A percentile compares a stretch with the other conserved stretches of the same genome.
Evolutionary conservation across 331 rosid genomes (phyloP).

Genomic region (Malus hybrid): DNA sequence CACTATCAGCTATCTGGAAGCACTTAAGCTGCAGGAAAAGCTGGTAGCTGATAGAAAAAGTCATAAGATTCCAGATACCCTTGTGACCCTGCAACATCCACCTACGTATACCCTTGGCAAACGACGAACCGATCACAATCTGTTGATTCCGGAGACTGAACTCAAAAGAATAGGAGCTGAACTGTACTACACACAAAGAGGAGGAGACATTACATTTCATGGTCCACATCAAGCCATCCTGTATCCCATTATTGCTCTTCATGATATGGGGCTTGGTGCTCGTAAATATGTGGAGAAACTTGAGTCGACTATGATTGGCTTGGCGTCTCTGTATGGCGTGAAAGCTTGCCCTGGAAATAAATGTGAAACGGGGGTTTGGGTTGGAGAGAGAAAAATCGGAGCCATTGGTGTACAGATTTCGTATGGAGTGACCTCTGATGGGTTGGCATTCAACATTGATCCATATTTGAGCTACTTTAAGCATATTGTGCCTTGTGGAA

Average conservation of each 20-base stretch:
- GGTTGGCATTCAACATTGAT: slow-evolving; percentile 79
- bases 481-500: slow-evolving; percentile 82
- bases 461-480: slow-evolving; percentile 62
- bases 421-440: slow-evolving; percentile 64
- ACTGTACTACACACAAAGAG: slow-evolving; percentile 60
- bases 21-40: slow-evolving; percentile 57
- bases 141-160: slow-evolving; percentile 51
- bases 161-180: slow-evolving; percentile 63
- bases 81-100: slow-evolving; percentile 61
- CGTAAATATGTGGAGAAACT: slow-evolving; percentile 61
- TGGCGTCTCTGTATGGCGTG: slow-evolving; percentile 60
- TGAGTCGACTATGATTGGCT: slow-evolving; percentile 67
- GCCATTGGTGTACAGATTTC: slow-evolving; percentile 76
- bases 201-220: slow-evolving; percentile 81
- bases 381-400: slow-evolving; percentile 74
- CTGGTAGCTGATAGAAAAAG: slow-evolving; percentile 53
- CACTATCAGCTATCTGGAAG: slow-evolving; percentile 45
- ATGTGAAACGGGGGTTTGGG: slow-evolving; percentile 78
- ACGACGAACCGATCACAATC: slow-evolving; percentile 60
- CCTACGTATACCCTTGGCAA: slow-evolving; percentile 77
- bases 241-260: slow-evolving; percentile 61
- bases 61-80: slow-evolving; percentile 43
- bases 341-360: slow-evolving; percentile 56
- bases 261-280: slow-evolving; percentile 60
- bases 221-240: slow-evolving; percentile 76